These are phyloP conservation scores for Boletellus emodensis DNA, from an alignment of 768 basidiomycete genomes.

Conservation along the genomic window DNA sequence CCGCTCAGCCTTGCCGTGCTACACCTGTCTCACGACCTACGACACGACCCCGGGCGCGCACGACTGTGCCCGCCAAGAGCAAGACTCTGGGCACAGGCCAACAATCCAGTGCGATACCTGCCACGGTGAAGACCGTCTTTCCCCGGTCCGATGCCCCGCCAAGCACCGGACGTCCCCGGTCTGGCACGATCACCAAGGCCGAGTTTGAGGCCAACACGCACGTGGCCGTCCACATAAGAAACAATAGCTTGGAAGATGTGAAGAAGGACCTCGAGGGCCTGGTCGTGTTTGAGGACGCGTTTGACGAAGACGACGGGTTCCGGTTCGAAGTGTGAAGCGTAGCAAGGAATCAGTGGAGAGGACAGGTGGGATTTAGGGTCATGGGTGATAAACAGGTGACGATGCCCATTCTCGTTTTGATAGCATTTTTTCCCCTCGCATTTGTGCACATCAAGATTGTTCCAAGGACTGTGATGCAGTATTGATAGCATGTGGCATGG, in stretches of 20 bases:
- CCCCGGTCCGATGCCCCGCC: neutral
- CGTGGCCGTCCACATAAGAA: constrained; percentile 14
- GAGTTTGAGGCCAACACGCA: constrained; percentile 24
- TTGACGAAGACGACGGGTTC: constrained; percentile 28
- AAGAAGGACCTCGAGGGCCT: constrained; percentile 30
- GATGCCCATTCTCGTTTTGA: neutral
- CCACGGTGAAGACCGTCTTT: neutral
- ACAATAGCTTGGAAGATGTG: constrained; percentile 26
- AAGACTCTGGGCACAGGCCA: constrained; percentile 5
- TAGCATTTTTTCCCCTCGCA: constrained; percentile 5
- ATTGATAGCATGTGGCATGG: neutral
- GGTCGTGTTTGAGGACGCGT: constrained; percentile 28
- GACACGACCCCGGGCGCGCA: constrained; percentile 6
- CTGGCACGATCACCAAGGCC: constrained; percentile 24
- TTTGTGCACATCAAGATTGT: constrained; percentile 7
- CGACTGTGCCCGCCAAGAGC: constrained; percentile 3
- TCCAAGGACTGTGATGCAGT: neutral
- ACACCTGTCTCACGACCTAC: constrained; percentile 6
- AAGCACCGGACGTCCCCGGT: constrained; percentile 12
- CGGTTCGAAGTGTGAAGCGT: constrained; percentile 23
- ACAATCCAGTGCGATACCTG: neutral
- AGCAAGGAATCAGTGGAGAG: neutral
- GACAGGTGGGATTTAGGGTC: constrained; percentile 13
- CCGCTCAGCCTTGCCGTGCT: constrained; percentile 6
- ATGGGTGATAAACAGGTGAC: constrained; percentile 6